Base-by-base conservation (phyloP, 2,329 filamentous ascomycete genomes). In the Stromatinia cepivora region DNA sequence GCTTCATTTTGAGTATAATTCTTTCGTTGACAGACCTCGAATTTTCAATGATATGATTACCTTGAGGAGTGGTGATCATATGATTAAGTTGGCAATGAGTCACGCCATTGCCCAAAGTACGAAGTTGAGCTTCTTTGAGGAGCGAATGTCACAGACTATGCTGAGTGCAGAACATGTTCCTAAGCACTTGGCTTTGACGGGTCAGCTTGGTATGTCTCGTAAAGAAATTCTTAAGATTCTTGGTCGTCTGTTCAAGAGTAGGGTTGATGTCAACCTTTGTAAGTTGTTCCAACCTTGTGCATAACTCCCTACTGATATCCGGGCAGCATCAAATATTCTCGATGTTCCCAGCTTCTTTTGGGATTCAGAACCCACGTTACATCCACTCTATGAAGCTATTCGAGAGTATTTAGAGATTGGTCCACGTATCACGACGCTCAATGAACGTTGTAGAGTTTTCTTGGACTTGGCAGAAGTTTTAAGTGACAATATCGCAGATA, bases 41-140 rank as follows among this genome's bases (percentile, higher is more conserved):
- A 92, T 99, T 42, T 99, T 96, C 82, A 98, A 99, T 81, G 95
- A 99, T 80, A 99, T 99, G 95, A 98, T 99, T 76, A 99, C 95
- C 0, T 83, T 99, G 57, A 86, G 96, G 72, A 96, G 93, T 71
- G 90, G 92, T 52, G 95, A 99, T 81, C 95, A 99, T 81, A 98
- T 99, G 94, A 97, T 98, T 79, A 98, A 98, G 81, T 85, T 99
- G 22, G 93, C 94, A 46, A 99, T 99, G 83, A 96, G 92, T 79
- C 95, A 99, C 79, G 95, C 94, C 50, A 97, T 99, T 75, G 93
- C 93, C 0, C 95, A 99, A 80, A 97, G 94, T 79, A 99, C 95
- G 0, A 98, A 97, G 80, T 83, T 99, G 53, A 95, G 91, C 78
- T 93, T 95, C 79, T 99, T 99, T 76, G 95, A 99, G 79, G 95